Base-by-base conservation (phyloP, 371 early-diverging fungal genomes). In the Phascolomyces articulosus region DNA sequence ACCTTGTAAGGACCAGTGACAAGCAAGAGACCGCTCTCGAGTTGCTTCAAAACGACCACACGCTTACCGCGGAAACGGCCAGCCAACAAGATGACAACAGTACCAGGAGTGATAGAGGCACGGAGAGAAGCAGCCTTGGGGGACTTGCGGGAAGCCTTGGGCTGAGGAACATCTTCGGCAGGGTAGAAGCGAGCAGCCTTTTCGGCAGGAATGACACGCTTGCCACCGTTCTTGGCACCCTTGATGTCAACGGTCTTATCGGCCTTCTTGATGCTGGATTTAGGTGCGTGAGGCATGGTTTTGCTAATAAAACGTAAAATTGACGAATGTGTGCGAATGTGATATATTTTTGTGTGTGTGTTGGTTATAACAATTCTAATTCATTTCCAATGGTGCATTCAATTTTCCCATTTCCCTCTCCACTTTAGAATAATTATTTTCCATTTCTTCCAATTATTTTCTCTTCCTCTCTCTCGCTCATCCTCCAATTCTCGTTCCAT, bases 1-100 rank as follows among this genome's bases (percentile, higher is more conserved):
- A 96, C 79, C 87, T 91, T 92, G 93, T 90, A 94, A 66, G 98
- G 98, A 63, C 98, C 98, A 68, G 97, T 92, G 75, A 98, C 95
- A 69, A 98, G 89, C 66, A 98, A 84, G 65, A 98, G 89, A 70
- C 97, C 96, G 65, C 91, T 90, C 68, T 85, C 89, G 70, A 98
- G 90, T 82, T 94, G 94, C 92, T 95, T 97, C 81, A 98, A 87
- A 91, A 93, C 96, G 62, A 98, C 98, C 65, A 98, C 98, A 70
- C 97, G 93, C 93, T 96, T 96, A 64, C 98, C 98, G 63, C 94
- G 91, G 93, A 89, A 96, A 65, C 96, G 92, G 71, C 98, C 98
- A 63, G 97, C 92, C 74, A 98, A 86, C 65, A 98, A 86, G 78
- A 98, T 96, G 63, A 96, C 87, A 72, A 98, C 95, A 79, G 98